phyloP scores from a whole-genome alignment of 257 asterid genomes.

The Nicotiana paniculata region DNA sequence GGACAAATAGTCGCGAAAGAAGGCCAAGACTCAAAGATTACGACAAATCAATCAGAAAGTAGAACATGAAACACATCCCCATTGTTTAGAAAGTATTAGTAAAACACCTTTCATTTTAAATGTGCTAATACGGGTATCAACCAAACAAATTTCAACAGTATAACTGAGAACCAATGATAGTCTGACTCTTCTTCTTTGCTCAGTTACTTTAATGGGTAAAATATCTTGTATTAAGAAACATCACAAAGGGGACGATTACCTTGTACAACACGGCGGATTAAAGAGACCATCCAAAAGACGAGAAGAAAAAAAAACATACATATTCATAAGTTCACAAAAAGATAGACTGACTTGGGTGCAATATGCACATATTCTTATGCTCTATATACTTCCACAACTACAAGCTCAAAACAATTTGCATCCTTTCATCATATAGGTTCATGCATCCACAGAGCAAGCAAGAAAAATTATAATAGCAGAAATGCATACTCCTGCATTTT shows the following conservation, averaged over 20 bases:
- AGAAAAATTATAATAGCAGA: background rate
- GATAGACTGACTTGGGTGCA: background rate
- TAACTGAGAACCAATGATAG: background rate
- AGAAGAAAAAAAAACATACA: background rate
- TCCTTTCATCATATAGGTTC: background rate
- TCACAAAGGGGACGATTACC: background rate
- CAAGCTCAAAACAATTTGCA: background rate
- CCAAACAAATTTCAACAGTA: background rate
- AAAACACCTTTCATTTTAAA: background rate
- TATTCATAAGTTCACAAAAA: background rate
- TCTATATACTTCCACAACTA: background rate
- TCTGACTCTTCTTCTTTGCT: background rate
- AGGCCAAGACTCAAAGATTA: background rate
- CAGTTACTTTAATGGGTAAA: background rate
- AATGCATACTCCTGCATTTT: background rate
- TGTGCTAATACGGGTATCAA: background rate
- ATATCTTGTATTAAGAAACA: background rate
- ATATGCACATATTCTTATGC: background rate
- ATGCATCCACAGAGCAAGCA: background rate
- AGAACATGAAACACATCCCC: background rate
- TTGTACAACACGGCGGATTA: background rate
- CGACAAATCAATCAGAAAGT: too few relatives aligned
- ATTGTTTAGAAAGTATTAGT: background rate
- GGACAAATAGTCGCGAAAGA: background rate
- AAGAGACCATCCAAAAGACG: background rate